Conservation (phyloP, 306 rosid genomes). For the Lathyrus aphaca region DNA sequence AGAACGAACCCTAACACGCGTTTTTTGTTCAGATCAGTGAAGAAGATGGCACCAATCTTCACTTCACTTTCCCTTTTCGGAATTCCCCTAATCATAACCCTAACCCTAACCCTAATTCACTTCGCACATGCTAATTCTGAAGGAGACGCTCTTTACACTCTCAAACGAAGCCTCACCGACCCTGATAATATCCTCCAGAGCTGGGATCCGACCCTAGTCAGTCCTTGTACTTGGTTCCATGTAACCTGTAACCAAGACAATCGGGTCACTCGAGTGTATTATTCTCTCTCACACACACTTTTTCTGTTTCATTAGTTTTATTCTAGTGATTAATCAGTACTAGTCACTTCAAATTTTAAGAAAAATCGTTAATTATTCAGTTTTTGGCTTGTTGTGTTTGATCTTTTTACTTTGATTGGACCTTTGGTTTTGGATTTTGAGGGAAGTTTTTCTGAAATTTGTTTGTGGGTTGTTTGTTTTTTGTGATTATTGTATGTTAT, state of each 20-base stretch:
- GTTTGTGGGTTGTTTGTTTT: conserved; percentile 11
- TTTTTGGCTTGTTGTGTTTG: conserved; percentile 22
- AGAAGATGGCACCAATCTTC: conserved; percentile 14
- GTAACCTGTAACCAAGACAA: conserved; percentile 91
- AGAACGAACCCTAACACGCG: conserved; percentile 41
- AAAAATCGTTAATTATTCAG: neutral
- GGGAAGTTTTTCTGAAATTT: conserved; percentile 14
- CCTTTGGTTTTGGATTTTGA: neutral
- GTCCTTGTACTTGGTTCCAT: conserved; percentile 98
- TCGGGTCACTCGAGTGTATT: conserved; percentile 91
- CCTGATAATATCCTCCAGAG: conserved; percentile 90
- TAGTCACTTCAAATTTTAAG: neutral
- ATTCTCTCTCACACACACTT: neutral
- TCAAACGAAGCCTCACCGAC: conserved; percentile 77
- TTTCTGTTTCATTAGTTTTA: neutral
- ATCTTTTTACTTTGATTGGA: conserved; percentile 10
- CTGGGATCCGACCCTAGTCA: conserved; percentile 97
- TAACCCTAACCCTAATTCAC: conserved; percentile 38
- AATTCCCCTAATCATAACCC: conserved; percentile 53
- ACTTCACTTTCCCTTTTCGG: conserved; percentile 32
- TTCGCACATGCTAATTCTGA: conserved; percentile 65
- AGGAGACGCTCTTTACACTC: conserved; percentile 87
- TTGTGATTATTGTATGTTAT: neutral
- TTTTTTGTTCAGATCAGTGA: conserved; percentile 17
- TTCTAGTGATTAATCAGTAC: neutral